Evolutionary conservation across 2,329 filamentous ascomycete species (phyloP).

Genomic region (Raffaelea arxii): DNA sequence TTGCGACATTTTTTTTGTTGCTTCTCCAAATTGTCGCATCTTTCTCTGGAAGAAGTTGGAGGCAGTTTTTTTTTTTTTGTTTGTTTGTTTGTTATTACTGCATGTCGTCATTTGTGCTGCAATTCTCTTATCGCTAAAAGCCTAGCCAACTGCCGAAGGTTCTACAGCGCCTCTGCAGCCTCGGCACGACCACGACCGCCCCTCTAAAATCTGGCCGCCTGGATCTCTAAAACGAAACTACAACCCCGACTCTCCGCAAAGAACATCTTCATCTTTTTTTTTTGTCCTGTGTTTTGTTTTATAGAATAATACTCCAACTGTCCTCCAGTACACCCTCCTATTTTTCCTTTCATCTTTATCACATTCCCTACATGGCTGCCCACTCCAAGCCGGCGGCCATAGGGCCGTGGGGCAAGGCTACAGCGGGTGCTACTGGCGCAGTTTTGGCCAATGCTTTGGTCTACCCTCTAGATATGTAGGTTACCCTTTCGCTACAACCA

Average conservation of each 20-base stretch:
- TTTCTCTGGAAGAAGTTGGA: not conserved
- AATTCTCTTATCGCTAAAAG: too few relatives aligned
- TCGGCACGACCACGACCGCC: not conserved
- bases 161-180: too few relatives aligned
- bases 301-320: too few relatives aligned
- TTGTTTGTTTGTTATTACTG: not conserved
- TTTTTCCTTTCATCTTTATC: not conserved
- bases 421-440: slow-evolving; percentile 86
- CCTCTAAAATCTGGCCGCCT: not conserved
- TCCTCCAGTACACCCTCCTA: too few relatives aligned
- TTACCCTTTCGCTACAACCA: slow-evolving; percentile 9
- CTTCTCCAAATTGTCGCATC: not conserved
- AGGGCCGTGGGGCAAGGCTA: slow-evolving; percentile 85
- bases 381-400: slow-evolving; percentile 59
- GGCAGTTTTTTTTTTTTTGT: not conserved
- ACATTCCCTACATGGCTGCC: slow-evolving; percentile 31
- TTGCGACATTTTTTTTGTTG: not conserved
- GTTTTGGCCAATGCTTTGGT: slow-evolving; percentile 92
- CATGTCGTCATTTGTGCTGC: too few relatives aligned
- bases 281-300: not conserved
- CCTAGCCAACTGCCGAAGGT: too few relatives aligned
- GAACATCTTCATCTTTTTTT: not conserved
- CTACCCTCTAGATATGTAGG: slow-evolving; percentile 94
- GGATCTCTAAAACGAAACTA: not conserved
- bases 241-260: too few relatives aligned